These are phyloP conservation scores for Dioscorea dumetorum DNA, from an alignment of 106 monocot species.

Conservation along the genomic window DNA sequence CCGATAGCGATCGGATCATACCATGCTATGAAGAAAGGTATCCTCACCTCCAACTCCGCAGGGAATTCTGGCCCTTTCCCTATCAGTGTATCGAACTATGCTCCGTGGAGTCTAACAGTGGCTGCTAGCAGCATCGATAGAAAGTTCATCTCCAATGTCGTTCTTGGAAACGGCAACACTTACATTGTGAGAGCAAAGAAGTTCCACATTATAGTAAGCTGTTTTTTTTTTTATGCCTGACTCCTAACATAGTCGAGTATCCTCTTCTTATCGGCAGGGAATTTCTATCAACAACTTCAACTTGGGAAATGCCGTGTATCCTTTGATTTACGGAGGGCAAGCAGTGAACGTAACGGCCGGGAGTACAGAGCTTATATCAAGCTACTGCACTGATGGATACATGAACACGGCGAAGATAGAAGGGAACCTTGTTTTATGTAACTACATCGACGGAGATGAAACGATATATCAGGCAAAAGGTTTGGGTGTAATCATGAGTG, in stretches of 20 bases:
- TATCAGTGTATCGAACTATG: background rate
- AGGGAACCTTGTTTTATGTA: background rate
- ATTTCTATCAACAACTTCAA: background rate
- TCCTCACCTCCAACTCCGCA: background rate
- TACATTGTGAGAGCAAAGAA: background rate
- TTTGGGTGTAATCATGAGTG: background rate
- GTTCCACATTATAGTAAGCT: no score
- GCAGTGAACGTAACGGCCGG: background rate
- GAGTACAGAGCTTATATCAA: background rate
- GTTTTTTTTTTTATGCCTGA: no score
- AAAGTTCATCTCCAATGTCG: background rate
- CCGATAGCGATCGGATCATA: no score
- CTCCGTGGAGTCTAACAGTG: background rate
- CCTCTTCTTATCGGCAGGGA: background rate
- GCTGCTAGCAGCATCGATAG: constrained; percentile 1
- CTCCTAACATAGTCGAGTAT: no score
- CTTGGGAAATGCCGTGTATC: background rate
- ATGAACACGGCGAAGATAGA: background rate
- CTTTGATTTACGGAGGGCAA: background rate
- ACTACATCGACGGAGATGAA: background rate
- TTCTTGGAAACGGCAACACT: background rate
- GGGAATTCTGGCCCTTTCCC: background rate
- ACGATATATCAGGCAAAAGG: background rate
- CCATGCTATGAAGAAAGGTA: background rate
- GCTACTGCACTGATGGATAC: background rate